phyloP scores from a whole-genome alignment of 257 asterid genomes.

The Plantago major region DNA sequence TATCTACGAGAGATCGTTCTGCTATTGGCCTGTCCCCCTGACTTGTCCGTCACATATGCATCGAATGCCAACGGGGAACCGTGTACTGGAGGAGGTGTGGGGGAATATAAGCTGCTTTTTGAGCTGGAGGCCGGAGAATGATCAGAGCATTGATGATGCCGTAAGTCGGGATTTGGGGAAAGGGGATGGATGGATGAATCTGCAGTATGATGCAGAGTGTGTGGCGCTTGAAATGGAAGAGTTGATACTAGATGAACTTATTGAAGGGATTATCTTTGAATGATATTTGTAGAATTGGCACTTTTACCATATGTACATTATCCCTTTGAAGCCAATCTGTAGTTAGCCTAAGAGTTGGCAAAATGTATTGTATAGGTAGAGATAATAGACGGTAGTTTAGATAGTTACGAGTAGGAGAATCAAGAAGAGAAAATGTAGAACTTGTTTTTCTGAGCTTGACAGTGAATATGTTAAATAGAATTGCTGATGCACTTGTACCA shows the following conservation, averaged over 20 bases:
- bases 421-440: too few relatives aligned
- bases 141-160: conserved; percentile 45
- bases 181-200: conserved; percentile 64
- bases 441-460: too few relatives aligned
- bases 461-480: too few relatives aligned
- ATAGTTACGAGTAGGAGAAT: too few relatives aligned
- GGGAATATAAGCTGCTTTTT: conserved; percentile 37
- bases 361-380: too few relatives aligned
- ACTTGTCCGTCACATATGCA: conserved; percentile 43
- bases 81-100: conserved; percentile 77
- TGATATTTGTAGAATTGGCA: neutral
- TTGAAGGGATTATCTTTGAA: conserved; percentile 38
- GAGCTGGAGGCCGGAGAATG: conserved; percentile 35
- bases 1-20: conserved; percentile 53
- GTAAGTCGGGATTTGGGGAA: conserved; percentile 51
- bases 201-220: conserved; percentile 69
- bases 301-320: neutral
- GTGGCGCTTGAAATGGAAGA: conserved; percentile 67
- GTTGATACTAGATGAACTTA: conserved; percentile 57
- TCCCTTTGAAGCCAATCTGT: too few relatives aligned
- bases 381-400: too few relatives aligned
- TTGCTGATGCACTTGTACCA: too few relatives aligned
- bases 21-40: conserved; percentile 63
- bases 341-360: too few relatives aligned
- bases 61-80: conserved; percentile 54